These are phyloP conservation scores for Aureobasidium namibiae DNA, from an alignment of 2,329 filamentous ascomycete genomes.

Conservation along the genomic window DNA sequence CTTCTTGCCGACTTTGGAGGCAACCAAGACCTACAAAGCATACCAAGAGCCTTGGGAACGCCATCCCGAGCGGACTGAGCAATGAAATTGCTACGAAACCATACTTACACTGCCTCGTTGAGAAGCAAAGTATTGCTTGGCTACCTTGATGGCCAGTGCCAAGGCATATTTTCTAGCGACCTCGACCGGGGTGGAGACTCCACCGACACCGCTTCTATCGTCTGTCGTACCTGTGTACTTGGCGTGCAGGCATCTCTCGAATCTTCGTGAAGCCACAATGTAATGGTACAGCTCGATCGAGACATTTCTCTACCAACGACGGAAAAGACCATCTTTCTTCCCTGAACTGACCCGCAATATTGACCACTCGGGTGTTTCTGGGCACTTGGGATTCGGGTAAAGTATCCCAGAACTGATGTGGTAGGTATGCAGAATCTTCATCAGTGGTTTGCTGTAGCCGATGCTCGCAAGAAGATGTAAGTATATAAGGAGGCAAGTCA, in stretches of 20 bases:
- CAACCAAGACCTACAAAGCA: background rate
- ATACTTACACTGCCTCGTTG: background rate
- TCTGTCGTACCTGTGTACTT: background rate
- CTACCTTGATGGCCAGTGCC: slow-evolving; percentile 11
- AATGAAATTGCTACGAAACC: background rate
- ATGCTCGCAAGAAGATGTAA: background rate
- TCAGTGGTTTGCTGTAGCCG: background rate
- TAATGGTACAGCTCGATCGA: background rate
- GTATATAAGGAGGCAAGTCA: background rate
- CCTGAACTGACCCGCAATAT: background rate
- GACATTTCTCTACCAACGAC: background rate
- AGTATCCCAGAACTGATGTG: background rate
- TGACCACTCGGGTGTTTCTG: slow-evolving; percentile 8
- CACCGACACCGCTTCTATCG: background rate
- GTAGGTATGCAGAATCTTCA: background rate
- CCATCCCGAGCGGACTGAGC: background rate
- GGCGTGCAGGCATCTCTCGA: background rate
- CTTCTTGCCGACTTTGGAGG: background rate
- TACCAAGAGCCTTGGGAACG: slow-evolving; percentile 7
- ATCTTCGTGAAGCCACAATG: background rate
- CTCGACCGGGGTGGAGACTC: background rate
- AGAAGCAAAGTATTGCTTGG: slow-evolving; percentile 4
- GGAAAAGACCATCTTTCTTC: background rate
- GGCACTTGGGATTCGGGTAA: background rate
- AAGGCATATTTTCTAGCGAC: slow-evolving; percentile 3